Evolutionary conservation across 768 basidiomycete genomes (phyloP).

Genomic region (Suillus occidentalis): DNA sequence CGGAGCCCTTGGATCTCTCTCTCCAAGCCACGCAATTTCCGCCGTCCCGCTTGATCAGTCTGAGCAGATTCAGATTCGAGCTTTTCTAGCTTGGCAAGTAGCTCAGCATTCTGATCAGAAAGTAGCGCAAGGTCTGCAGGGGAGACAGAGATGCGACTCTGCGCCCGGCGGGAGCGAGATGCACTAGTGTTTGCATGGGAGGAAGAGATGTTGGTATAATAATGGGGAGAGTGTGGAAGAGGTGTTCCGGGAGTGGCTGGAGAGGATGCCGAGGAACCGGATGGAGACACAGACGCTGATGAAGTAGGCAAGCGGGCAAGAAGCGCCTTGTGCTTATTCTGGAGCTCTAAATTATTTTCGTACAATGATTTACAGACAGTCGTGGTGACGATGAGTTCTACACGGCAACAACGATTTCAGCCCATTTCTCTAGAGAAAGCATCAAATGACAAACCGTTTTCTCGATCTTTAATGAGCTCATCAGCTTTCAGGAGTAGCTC

Average conservation of each 20-base stretch:
- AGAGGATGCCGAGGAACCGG: constrained; percentile 20
- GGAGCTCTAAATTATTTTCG: constrained; percentile 65
- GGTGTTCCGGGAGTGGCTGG: constrained; percentile 28
- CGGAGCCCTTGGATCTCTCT: constrained; percentile 75
- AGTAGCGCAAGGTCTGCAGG: constrained; percentile 68
- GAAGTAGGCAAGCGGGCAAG: constrained; percentile 61
- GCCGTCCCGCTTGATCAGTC: constrained; percentile 66
- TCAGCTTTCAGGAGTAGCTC: constrained; percentile 72
- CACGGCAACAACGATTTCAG: constrained; percentile 24
- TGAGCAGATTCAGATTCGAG: constrained; percentile 69
- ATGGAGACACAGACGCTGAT: constrained; percentile 37
- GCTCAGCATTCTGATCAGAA: constrained; percentile 82
- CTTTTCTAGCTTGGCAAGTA: constrained; percentile 70
- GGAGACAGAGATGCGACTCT: constrained; percentile 57
- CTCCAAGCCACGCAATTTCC: constrained; percentile 70
- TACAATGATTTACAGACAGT: constrained; percentile 69
- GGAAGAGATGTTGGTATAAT: constrained; percentile 30
- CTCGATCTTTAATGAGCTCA: constrained; percentile 72
- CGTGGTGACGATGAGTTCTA: constrained; percentile 67
- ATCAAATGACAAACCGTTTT: constrained; percentile 55
- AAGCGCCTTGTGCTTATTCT: constrained; percentile 70
- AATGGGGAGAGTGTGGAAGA: constrained; percentile 34
- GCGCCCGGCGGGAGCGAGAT: constrained; percentile 27
- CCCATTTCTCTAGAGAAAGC: constrained; percentile 1
- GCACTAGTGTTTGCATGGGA: constrained; percentile 18